phyloP scores from a whole-genome alignment of 805 yeast species.

The Lipomyces starkeyi region DNA sequence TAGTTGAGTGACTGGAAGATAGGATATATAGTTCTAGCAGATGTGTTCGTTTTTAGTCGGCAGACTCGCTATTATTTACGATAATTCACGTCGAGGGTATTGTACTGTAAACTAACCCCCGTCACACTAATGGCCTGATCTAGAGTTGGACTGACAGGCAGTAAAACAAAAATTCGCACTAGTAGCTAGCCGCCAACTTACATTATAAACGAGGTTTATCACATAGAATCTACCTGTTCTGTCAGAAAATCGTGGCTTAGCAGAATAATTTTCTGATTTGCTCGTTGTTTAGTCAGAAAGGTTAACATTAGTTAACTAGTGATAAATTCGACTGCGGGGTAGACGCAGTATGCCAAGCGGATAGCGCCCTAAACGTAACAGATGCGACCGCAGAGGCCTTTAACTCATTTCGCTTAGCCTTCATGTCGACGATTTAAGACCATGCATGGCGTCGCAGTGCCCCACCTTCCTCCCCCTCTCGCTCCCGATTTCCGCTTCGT shows the following conservation, averaged over 20 bases:
- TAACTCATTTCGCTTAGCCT: neutral
- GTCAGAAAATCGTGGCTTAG: neutral
- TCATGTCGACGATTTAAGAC: neutral
- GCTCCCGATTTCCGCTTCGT: neutral
- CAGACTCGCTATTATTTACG: no score
- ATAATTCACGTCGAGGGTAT: neutral
- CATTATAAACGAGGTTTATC: neutral
- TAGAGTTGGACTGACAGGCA: neutral
- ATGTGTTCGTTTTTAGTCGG: no score
- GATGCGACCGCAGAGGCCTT: neutral
- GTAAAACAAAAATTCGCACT: neutral
- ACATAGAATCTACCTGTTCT: neutral
- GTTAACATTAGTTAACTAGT: no score
- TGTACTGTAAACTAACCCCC: neutral
- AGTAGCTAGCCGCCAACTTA: neutral
- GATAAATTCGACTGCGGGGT: neutral
- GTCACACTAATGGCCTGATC: neutral
- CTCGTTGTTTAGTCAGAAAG: neutral
- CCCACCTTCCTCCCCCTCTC: neutral
- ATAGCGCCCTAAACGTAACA: neutral
- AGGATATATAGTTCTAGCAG: no score
- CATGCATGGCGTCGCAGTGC: neutral
- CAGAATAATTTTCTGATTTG: neutral
- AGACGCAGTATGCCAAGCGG: neutral
- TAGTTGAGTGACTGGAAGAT: neutral